Conservation (phyloP, 805 yeast species). For the Cyberlindnera misumaiensis region DNA sequence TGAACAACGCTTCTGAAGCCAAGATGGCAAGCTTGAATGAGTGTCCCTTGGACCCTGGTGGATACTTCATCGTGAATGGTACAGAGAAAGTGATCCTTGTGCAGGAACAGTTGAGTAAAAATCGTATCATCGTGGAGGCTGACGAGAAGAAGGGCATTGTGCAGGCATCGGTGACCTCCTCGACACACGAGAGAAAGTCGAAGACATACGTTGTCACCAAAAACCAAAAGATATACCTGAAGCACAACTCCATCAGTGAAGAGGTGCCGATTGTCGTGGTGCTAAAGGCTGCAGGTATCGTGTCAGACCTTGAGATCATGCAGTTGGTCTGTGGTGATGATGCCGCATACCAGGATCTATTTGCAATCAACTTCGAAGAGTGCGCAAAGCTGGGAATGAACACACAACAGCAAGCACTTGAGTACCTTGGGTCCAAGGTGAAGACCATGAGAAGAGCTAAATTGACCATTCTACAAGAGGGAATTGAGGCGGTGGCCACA, state of each 20-base stretch:
- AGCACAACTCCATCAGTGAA: conserved; percentile 92
- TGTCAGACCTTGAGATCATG: conserved; percentile 87
- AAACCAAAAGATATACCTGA: conserved; percentile 79
- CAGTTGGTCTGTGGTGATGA: conserved; percentile 91
- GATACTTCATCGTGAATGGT: conserved; percentile 95
- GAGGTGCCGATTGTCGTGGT: conserved; percentile 93
- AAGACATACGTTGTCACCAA: conserved; percentile 94
- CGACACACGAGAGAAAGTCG: conserved; percentile 97
- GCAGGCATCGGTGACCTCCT: conserved; percentile 96
- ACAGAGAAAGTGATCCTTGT: conserved; percentile 95
- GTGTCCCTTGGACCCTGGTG: conserved; percentile 98
- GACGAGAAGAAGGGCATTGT: conserved; percentile 92
- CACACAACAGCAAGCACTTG: conserved; percentile 91
- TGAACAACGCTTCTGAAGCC: conserved; percentile 68
- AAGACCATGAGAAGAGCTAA: conserved; percentile 91
- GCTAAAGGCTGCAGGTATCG: conserved; percentile 90
- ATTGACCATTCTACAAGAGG: conserved; percentile 79
- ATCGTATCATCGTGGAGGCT: conserved; percentile 96
- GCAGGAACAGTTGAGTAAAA: conserved; percentile 94
- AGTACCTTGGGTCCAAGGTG: conserved; percentile 84
- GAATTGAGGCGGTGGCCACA: conserved; percentile 93
- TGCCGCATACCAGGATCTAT: conserved; percentile 82
- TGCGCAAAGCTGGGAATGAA: conserved; percentile 77
- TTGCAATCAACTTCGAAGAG: conserved; percentile 91
- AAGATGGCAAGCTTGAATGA: conserved; percentile 87